These are phyloP conservation scores for Suillus discolor DNA, from an alignment of 768 basidiomycete genomes.

Conservation along the genomic window DNA sequence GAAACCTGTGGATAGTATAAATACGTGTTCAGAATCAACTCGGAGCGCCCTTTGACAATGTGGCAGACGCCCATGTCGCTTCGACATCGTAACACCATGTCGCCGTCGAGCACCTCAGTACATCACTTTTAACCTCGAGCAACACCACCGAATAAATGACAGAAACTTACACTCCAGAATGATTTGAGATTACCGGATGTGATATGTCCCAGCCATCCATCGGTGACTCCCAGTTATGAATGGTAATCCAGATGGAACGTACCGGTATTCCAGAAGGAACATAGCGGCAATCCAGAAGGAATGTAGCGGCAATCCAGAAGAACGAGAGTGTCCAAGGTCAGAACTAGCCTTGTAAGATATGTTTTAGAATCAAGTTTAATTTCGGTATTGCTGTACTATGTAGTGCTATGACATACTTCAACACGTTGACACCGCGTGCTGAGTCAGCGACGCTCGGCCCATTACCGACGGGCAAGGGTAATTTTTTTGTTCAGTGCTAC, in stretches of 20 bases:
- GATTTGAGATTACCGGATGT: slow-evolving; percentile 6
- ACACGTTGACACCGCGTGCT: background rate
- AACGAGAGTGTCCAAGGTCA: background rate
- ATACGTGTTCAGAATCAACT: background rate
- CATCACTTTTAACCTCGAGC: background rate
- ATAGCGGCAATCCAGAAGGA: background rate
- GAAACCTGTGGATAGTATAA: slow-evolving; percentile 4
- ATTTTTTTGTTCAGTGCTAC: background rate
- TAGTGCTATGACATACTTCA: background rate
- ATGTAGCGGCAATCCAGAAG: background rate
- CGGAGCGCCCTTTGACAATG: background rate
- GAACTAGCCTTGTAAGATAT: background rate
- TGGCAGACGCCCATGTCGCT: background rate
- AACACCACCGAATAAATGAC: background rate
- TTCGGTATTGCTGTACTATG: background rate
- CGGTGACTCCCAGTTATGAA: background rate
- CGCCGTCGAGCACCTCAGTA: background rate
- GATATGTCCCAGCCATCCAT: slow-evolving; percentile 1
- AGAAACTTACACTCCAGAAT: background rate
- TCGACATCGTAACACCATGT: slow-evolving; percentile 1
- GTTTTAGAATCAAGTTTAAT: background rate
- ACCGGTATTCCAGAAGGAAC: background rate
- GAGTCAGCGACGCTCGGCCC: background rate
- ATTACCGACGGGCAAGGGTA: background rate
- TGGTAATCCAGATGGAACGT: background rate